Evolutionary conservation across 2,329 filamentous ascomycete genomes (phyloP), one percentile per base, ranked within the genome.

Genomic region (Alternaria triticina): DNA sequence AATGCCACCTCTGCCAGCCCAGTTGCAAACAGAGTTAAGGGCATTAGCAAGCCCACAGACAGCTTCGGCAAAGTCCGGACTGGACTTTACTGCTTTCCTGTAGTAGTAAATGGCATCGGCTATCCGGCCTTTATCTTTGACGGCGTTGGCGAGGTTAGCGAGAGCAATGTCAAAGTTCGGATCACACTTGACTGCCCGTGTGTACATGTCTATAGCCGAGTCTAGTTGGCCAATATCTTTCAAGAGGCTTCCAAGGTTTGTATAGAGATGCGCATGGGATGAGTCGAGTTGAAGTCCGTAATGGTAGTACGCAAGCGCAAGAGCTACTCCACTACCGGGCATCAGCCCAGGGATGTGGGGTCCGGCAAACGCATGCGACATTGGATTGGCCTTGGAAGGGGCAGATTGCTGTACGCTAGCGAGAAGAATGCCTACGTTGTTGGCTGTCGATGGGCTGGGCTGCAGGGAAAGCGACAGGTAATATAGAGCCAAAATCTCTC

Each of bases 341-440:
- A 89, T 83, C 46, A 98, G 90, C 1, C 95, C 95, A 13, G 93
- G 91, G 57, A 96, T 89, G 13, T 80, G 77, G 11, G 78, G 70
- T 52, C 80, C 77, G 23, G 61, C 69, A n/a, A 72, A 70, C 6
- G 70, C 64, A 50, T 78, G 77, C 67, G 81, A 79, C 23, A 82
- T 80, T 9, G 82, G 77, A 74, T 65, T 79, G 63, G 77, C 70
- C 51, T 82, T 84, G 9, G 82, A 80, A 4, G 81, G 81, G 8
- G 79, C 74, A 25, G 84, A 85, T 71, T 97, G 94, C 75, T 97
- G 96, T 20, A 98, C 92, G 60, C 96, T 93, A 6, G 96, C 96
- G n/a, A 99, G 88, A 27, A 99, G 85, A 59, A 99, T 99, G 4
- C 96, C 96, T 12, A 99, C 94, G 77, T 99, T 99, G 77, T 99